phyloP scores from a whole-genome alignment of 345 rosid genomes.

The Eucalyptus grandis region DNA sequence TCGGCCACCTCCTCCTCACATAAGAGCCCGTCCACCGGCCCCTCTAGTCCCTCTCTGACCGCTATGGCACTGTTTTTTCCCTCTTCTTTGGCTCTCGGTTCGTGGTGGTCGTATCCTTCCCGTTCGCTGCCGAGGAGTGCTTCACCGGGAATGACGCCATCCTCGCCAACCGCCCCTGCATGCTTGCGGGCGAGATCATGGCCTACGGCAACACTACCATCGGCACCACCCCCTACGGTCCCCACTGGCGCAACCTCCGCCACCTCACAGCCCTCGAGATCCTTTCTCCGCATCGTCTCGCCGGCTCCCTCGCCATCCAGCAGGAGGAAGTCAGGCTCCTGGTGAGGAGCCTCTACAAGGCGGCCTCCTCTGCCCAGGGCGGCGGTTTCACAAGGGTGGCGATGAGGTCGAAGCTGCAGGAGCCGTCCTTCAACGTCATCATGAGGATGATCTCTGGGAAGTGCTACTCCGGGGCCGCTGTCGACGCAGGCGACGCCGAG shows the following conservation, averaged over 20 bases:
- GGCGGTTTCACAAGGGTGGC: too few relatives aligned
- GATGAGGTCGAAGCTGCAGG: too few relatives aligned
- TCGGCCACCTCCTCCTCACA: conserved; percentile 5
- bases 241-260: conserved; percentile 25
- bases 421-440: too few relatives aligned
- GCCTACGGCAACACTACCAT: conserved; percentile 14
- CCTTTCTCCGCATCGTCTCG: conserved; percentile 5
- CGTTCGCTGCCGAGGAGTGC: too few relatives aligned
- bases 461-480: too few relatives aligned
- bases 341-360: too few relatives aligned
- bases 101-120: too few relatives aligned
- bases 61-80: not conserved
- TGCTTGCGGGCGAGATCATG: not conserved
- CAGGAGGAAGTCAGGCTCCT: conserved; percentile 2
- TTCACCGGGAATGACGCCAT: too few relatives aligned
- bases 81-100: not conserved
- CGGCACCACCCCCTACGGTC: conserved; percentile 14
- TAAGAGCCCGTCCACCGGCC: not conserved
- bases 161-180: not conserved
- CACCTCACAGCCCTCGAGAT: not conserved
- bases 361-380: too few relatives aligned
- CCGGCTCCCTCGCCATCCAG: not conserved
- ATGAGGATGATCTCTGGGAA: too few relatives aligned
- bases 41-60: not conserved
- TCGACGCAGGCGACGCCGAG: too few relatives aligned